phyloP scores from a whole-genome alignment of 2,329 filamentous ascomycete genomes.

The Grosmannia huntii region DNA sequence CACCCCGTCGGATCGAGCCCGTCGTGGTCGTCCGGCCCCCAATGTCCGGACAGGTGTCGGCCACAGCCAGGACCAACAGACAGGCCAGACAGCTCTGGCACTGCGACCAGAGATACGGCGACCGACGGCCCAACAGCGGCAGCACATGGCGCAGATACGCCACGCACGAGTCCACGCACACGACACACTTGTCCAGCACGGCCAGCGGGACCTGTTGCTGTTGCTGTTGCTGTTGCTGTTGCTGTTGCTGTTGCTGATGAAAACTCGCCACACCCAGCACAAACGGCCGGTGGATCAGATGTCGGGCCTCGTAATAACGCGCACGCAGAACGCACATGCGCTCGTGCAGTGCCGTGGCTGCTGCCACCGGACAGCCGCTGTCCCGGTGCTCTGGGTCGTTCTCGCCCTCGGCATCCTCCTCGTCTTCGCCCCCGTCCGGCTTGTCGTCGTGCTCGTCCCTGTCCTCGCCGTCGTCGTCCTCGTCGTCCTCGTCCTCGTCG shows the following conservation, averaged over 20 bases:
- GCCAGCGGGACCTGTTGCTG: constrained; percentile 11
- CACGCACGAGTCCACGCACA: constrained; percentile 22
- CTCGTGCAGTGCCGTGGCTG: constrained; percentile 22
- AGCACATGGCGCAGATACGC: constrained; percentile 22
- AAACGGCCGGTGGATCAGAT: constrained; percentile 57
- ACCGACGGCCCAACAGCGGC: constrained; percentile 23
- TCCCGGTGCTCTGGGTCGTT: constrained; percentile 26
- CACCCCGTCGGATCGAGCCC: neutral
- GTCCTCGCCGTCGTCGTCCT: constrained; percentile 29
- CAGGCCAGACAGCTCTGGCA: constrained; percentile 23
- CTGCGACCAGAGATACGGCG: constrained; percentile 25
- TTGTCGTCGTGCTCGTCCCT: constrained; percentile 36
- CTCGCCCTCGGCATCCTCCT: neutral
- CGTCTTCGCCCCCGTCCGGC: constrained; percentile 25
- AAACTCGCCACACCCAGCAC: constrained; percentile 16
- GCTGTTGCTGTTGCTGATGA: neutral
- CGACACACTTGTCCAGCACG: constrained; percentile 21
- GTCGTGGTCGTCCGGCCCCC: neutral
- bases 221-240: neutral
- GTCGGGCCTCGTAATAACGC: constrained; percentile 59
- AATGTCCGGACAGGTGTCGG: constrained; percentile 18
- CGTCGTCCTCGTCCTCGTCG: too few species aligned
- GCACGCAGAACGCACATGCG: constrained; percentile 56
- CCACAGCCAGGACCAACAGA: constrained; percentile 21
- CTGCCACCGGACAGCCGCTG: constrained; percentile 22